phyloP scores from a whole-genome alignment of 257 asterid species.

The Misopates orontium region DNA sequence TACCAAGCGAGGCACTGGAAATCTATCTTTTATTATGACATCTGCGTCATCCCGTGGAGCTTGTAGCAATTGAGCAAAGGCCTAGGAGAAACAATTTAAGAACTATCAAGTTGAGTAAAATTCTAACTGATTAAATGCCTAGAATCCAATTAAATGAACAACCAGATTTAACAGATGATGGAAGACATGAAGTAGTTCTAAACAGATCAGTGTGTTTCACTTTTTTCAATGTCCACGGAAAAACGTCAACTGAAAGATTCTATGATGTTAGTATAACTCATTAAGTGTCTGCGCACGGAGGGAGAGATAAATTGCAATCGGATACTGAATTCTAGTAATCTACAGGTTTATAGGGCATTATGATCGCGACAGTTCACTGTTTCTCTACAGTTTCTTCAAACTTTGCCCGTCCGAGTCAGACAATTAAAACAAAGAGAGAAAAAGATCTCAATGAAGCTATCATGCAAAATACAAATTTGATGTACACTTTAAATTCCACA shows the following conservation, averaged over 20 bases:
- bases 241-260: neutral
- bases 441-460: constrained; percentile 9
- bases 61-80: constrained; percentile 78
- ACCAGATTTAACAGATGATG: neutral
- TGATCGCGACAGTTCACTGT: neutral
- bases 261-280: neutral
- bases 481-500: constrained; percentile 1
- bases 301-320: neutral
- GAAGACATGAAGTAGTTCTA: constrained; percentile 4
- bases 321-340: neutral
- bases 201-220: constrained; percentile 4
- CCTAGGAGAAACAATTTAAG: constrained; percentile 48
- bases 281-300: neutral
- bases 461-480: neutral
- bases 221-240: constrained; percentile 13
- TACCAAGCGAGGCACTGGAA: constrained; percentile 96
- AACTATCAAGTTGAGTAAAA: constrained; percentile 22
- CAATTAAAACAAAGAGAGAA: too few species aligned
- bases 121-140: constrained; percentile 8
- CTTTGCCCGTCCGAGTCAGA: constrained; percentile 9
- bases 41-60: constrained; percentile 84
- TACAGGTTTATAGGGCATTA: constrained; percentile 11
- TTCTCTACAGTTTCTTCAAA: neutral
- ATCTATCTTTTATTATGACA: constrained; percentile 67
- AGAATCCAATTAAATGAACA: constrained; percentile 5